Evolutionary conservation across 2,329 filamentous ascomycete species (phyloP), one percentile per base, ranked within the genome.

Genomic region (Canariomyces notabilis): DNA sequence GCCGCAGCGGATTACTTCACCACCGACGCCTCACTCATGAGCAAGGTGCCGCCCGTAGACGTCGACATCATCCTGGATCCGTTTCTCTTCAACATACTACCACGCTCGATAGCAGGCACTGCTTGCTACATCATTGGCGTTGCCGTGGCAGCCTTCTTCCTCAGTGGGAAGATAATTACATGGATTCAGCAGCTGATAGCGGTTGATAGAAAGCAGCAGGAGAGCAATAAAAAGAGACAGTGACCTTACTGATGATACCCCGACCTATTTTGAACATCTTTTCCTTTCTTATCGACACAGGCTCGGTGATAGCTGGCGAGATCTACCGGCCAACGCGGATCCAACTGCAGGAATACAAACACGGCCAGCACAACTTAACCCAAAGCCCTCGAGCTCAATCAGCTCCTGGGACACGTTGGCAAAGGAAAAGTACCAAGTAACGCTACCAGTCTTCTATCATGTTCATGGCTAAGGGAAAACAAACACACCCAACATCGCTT

Each of bases 51-150:
- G 2, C 79, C 82, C 0, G 89, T 97, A 4, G 71, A 81, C 43
- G 85, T 85, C 42, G 91, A 98, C 57, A 67, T 82, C 64, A 86
- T 96, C 58, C 78, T 98, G 19, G 93, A 97, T 64, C 89, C 89
- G 0, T 97, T 84, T 61, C 50, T 94, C 33, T 68, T 83, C 59
- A 93, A 94, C 68, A 61, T 89, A 14, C 74, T 97, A 42, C 93
- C 93, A 11, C 74, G 73, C 42, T 95, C 89, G 4, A 71, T 97
- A 14, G 59, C 85, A 18, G 82, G 87, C 16, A 91, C 85, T 2
- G 79, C 79, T 11, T 69, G 68, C 29, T 95, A 89, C 65, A 74
- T 94, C 44, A 58, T 75, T 4, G 55, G 77, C 3, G 75, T 95
- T 44, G 79, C 80, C n/a, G 51, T 67, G 20, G 53, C 62, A 31